Percentiles rank a stretch among this genome's conserved stretches.
These are phyloP conservation scores for Fusarium sp. DNA, from an alignment of 2,329 filamentous ascomycete genomes.

Conservation along the genomic window DNA sequence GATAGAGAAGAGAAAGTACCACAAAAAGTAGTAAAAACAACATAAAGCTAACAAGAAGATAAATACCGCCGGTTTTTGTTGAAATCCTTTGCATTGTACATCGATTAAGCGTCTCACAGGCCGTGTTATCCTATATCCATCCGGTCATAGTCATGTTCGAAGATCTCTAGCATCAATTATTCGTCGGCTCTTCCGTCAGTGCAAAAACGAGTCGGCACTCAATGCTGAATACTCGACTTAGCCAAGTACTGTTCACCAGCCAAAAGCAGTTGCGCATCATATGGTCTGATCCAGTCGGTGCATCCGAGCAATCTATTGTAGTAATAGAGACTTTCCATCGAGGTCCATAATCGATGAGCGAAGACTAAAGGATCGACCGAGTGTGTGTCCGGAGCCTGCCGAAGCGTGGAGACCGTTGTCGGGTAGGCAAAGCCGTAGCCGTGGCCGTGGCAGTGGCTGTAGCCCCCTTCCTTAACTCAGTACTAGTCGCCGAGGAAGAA, in stretches of 20 bases:
- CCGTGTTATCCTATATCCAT: slow-evolving; percentile 27
- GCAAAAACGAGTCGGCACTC: neutral
- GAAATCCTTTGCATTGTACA: slow-evolving; percentile 21
- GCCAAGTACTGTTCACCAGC: neutral
- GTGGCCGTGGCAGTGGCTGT: neutral
- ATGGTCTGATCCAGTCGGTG: neutral
- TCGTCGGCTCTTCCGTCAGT: neutral
- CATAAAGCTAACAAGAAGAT: slow-evolving; percentile 16
- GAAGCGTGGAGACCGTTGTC: slow-evolving; percentile 19
- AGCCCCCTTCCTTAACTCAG: neutral
- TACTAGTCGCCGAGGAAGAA: slow-evolving; percentile 5
- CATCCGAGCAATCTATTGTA: neutral
- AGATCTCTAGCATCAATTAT: neutral
- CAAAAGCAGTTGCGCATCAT: neutral
- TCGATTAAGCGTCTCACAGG: slow-evolving; percentile 15
- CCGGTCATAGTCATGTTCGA: slow-evolving; percentile 24
- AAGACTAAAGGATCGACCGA: slow-evolving; percentile 23
- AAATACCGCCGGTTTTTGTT: slow-evolving; percentile 38
- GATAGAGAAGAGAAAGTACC: slow-evolving; percentile 3
- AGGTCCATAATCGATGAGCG: slow-evolving; percentile 11
- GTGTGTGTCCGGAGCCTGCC: slow-evolving; percentile 23
- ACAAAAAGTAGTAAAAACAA: slow-evolving; percentile 11
- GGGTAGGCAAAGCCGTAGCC: slow-evolving; percentile 9
- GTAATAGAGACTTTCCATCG: neutral
- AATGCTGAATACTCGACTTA: neutral